A percentile compares a stretch with the other conserved stretches of the same genome.
Conservation (phyloP, 495 filamentous ascomycete genomes). For the Neurospora sp. region DNA sequence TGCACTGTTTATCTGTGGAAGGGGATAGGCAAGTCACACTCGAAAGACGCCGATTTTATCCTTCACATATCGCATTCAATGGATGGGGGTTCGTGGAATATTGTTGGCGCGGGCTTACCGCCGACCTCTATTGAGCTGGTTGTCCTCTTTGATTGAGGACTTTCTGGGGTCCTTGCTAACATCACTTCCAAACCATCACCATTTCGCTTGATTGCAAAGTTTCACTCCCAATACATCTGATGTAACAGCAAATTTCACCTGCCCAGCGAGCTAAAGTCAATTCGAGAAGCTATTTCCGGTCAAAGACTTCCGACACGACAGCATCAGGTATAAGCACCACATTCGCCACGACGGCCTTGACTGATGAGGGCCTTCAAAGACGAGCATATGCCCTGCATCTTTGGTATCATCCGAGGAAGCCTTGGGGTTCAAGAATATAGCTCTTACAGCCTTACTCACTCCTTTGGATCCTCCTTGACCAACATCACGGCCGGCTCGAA, state of each 20-base stretch:
- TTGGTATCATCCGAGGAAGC: not conserved
- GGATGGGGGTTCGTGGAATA: not conserved
- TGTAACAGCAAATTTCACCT: not conserved
- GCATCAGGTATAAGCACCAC: not conserved
- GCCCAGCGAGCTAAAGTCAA: not conserved
- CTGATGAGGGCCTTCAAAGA: not conserved
- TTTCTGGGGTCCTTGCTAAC: not conserved
- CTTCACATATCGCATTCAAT: not conserved
- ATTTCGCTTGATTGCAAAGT: not conserved
- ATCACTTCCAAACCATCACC: not conserved
- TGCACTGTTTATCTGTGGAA: not conserved
- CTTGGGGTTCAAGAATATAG: not conserved
- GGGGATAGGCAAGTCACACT: not conserved
- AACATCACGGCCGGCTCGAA: not conserved
- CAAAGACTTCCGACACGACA: not conserved
- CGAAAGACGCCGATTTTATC: not conserved
- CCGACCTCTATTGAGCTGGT: not conserved
- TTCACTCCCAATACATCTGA: not conserved
- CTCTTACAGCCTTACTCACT: not conserved
- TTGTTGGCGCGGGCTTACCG: not conserved
- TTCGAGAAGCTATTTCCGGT: not conserved
- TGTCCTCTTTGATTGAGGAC: not conserved
- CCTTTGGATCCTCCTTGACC: not conserved
- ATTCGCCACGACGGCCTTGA: not conserved
- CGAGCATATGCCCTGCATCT: not conserved